These are phyloP conservation scores for Oemleria cerasiformis DNA, from an alignment of 306 rosid species.

Conservation along the genomic window DNA sequence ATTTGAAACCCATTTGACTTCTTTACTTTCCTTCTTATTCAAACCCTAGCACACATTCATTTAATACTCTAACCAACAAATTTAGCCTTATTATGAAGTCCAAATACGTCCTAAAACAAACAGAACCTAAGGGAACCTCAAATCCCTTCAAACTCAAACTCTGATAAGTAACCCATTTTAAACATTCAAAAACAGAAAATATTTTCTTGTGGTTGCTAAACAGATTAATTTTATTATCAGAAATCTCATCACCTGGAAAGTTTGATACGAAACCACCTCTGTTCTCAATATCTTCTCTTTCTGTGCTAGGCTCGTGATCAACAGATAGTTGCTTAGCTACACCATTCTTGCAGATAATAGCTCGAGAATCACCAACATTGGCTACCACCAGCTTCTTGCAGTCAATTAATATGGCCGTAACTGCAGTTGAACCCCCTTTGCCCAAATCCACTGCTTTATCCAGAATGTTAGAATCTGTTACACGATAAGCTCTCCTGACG, in stretches of 20 bases:
- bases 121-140: not conserved
- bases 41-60: too few species aligned
- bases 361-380: conserved; percentile 92
- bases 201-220: conserved; percentile 1
- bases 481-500: conserved; percentile 64
- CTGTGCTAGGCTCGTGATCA: conserved; percentile 83
- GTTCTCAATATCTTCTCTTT: conserved; percentile 57
- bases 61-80: too few species aligned
- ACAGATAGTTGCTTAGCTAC: conserved; percentile 69
- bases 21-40: too few species aligned
- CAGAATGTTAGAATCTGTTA: conserved; percentile 71
- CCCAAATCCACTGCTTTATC: conserved; percentile 73
- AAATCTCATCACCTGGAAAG: conserved; percentile 68
- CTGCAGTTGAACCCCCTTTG: conserved; percentile 95
- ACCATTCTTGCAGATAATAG: conserved; percentile 67
- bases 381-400: conserved; percentile 78
- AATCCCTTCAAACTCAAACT: not conserved
- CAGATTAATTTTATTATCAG: not conserved
- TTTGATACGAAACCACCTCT: conserved; percentile 93
- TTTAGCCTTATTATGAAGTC: too few species aligned
- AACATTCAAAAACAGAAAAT: not conserved
- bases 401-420: conserved; percentile 85
- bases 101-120: too few species aligned
- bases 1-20: too few species aligned
- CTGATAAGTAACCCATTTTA: not conserved